Percentiles rank a stretch among this genome's conserved stretches.
phyloP scores from a whole-genome alignment of 495 filamentous ascomycete species.

The Apiosordaria backusii region DNA sequence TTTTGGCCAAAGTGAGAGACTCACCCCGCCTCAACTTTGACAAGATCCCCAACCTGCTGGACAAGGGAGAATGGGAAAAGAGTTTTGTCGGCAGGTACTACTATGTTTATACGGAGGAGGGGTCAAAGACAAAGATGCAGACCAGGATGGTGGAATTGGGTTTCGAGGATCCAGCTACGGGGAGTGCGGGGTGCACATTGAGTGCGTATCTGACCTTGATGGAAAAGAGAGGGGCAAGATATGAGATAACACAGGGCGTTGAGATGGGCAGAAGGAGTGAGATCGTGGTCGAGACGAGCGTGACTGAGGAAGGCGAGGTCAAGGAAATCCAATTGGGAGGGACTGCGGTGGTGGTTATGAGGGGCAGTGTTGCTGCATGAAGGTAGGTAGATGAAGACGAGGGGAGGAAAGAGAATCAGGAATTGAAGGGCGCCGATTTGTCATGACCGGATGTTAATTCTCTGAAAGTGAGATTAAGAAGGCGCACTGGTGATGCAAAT shows the following conservation, averaged over 20 bases:
- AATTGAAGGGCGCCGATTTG: too few relatives aligned
- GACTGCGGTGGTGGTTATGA: slow-evolving; percentile 56
- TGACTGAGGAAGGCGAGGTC: slow-evolving; percentile 36
- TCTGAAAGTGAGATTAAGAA: too few relatives aligned
- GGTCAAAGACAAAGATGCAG: slow-evolving; percentile 19
- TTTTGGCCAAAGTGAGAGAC: slow-evolving; percentile 36
- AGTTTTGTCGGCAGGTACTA: slow-evolving; percentile 56
- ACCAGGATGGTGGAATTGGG: slow-evolving; percentile 55
- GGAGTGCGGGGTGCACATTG: slow-evolving; percentile 58
- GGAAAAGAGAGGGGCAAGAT: slow-evolving; percentile 35
- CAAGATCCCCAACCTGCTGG: slow-evolving; percentile 37
- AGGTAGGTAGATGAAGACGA: too few relatives aligned
- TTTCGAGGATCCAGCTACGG: slow-evolving; percentile 68
- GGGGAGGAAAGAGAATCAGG: too few relatives aligned
- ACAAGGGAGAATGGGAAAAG: slow-evolving; percentile 53
- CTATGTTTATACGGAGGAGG: slow-evolving; percentile 43
- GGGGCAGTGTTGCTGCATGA: slow-evolving; percentile 38
- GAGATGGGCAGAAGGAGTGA: slow-evolving; percentile 72
- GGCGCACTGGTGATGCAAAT: too few relatives aligned
- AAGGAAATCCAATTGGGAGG: slow-evolving; percentile 54
- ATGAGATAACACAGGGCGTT: slow-evolving; percentile 65
- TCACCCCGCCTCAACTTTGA: slow-evolving; percentile 30
- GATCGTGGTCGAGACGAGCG: slow-evolving; percentile 46
- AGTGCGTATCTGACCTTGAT: slow-evolving; percentile 53
- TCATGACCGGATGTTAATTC: too few relatives aligned